Evolutionary conservation across 768 basidiomycete genomes (phyloP).

Genomic region (Rhizopogon sp.): DNA sequence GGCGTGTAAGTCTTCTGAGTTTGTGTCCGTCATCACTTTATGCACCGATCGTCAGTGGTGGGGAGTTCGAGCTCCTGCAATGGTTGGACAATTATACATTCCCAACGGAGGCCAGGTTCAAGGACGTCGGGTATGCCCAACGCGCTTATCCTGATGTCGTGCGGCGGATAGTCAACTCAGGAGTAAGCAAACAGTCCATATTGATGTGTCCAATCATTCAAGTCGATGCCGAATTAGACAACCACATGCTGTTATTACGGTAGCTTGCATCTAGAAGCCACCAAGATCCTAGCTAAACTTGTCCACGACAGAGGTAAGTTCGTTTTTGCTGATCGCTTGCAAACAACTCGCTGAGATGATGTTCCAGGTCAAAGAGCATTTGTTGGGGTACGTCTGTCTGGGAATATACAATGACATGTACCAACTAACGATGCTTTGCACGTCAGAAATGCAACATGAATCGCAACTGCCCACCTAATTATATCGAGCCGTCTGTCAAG

Average conservation of each 20-base stretch:
- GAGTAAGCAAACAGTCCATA: slow-evolving; percentile 45
- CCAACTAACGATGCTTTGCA: neutral
- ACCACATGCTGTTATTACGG: slow-evolving; percentile 94
- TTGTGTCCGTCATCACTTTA: slow-evolving; percentile 1
- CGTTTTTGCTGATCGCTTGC: neutral
- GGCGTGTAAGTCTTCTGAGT: slow-evolving; percentile 23
- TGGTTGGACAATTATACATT: slow-evolving; percentile 88
- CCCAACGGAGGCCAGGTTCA: slow-evolving; percentile 78
- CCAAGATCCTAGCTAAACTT: slow-evolving; percentile 76
- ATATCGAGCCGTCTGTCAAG: slow-evolving; percentile 58
- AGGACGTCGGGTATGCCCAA: slow-evolving; percentile 63
- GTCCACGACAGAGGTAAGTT: slow-evolving; percentile 53
- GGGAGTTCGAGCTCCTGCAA: slow-evolving; percentile 81
- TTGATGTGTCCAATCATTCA: neutral
- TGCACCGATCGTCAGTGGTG: slow-evolving; percentile 46
- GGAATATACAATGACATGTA: neutral
- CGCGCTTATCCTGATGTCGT: slow-evolving; percentile 70
- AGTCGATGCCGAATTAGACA: slow-evolving; percentile 47
- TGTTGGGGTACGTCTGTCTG: slow-evolving; percentile 57
- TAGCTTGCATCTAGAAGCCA: slow-evolving; percentile 73
- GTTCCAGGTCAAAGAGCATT: slow-evolving; percentile 75
- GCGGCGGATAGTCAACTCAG: slow-evolving; percentile 60
- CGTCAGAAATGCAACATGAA: slow-evolving; percentile 30
- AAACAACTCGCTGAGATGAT: slow-evolving; percentile 7
- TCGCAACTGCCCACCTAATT: slow-evolving; percentile 69